A percentile compares a stretch with the other conserved stretches of the same genome.
These are phyloP conservation scores for Fusarium tanahbumbuense DNA, from an alignment of 2,329 filamentous ascomycete species.

Conservation along the genomic window DNA sequence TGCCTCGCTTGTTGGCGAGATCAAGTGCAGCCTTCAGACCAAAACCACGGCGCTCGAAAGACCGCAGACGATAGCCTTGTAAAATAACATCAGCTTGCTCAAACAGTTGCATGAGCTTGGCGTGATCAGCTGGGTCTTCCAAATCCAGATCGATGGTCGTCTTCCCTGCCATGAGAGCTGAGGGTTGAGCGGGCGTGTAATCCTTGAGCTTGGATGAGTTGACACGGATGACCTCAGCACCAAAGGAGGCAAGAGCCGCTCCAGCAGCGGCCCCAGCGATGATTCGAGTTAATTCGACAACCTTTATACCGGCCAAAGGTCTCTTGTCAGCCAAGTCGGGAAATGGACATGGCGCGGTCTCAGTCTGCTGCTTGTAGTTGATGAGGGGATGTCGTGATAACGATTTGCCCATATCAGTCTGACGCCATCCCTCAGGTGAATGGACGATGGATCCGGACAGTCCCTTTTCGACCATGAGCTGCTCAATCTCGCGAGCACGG, in stretches of 20 bases:
- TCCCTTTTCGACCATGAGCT: conserved; percentile 1
- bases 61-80: background rate
- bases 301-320: background rate
- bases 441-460: conserved; percentile 1
- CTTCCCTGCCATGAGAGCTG: background rate
- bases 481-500: background rate
- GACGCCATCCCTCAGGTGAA: background rate
- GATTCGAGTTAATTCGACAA: background rate
- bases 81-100: background rate
- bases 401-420: background rate
- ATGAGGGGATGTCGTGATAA: background rate
- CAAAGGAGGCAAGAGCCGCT: background rate
- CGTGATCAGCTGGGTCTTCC: no score
- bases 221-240: conserved; percentile 1
- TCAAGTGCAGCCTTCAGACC: background rate
- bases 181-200: background rate
- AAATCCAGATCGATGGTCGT: no score
- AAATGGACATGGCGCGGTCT: no score
- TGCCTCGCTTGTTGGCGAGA: background rate
- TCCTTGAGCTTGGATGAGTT: background rate
- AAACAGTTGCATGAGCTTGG: no score
- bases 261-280: background rate
- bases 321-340: background rate
- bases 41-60: background rate
- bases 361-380: background rate